Base-by-base conservation (phyloP, 148 eudicot species). In the Selenicereus undatus region DNA sequence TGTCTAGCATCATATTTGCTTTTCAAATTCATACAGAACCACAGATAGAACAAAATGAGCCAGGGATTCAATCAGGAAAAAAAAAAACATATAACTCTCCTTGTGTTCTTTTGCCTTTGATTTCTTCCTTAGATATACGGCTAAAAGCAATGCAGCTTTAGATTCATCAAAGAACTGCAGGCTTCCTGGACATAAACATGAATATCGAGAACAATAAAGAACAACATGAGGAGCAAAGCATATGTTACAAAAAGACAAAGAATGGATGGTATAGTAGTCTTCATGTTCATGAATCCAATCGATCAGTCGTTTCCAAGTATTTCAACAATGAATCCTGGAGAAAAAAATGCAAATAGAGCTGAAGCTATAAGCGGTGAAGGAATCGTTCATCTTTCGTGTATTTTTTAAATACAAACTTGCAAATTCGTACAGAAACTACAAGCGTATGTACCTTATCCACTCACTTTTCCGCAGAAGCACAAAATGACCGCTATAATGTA, bases 211-310 rank as follows among this genome's bases (percentile, higher is more conserved):
- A 91, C 78, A 50, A 94, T 81, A 78, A 94, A 85, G 79, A 94
- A 90, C 73, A 94, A 84, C 77, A 92, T 85, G 52, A 94, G 94
- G 43, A 91, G 88, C 90, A 94, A 89, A 88, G 90, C 93, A 79
- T 86, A 94, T 35, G 92, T 65, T 75, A 92, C 82, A 48, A 87
- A 81, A 86, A 92, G 98, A 24, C 91, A 45, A 7, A 91, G 62
- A 58, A 94, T 89, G 72, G 98, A 86, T 4, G 82, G 84, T 1
- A 83, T 73, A 75, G 86, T 92, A 1, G 98, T 94, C 89, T 90
- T 94, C 97, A 94, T 90, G 88, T 89, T 91, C 89, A 94, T 78
- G 84, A 91, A 94, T 8, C 88, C 94, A 0, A 92, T 88, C 0
- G 92, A 83, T 17, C 77, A 79, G 11, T 88, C 76, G 82, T 87